Evolutionary conservation across 768 basidiomycete genomes (phyloP).

Genomic region (Inosperma sp.): DNA sequence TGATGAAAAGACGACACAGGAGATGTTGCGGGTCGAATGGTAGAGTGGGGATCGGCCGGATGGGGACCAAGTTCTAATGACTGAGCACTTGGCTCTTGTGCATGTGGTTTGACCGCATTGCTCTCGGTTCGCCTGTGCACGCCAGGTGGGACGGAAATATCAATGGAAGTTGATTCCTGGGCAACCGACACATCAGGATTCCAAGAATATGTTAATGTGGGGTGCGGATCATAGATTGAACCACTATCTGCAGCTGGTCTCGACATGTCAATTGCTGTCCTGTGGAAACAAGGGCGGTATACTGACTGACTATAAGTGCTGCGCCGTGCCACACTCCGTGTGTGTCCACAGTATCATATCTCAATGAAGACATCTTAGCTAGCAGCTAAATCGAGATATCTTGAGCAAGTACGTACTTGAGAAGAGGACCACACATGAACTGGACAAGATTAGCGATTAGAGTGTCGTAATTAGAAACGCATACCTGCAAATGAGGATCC

Average conservation of each 20-base stretch:
- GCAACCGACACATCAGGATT: conserved; percentile 40
- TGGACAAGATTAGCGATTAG: conserved; percentile 23
- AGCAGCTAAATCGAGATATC: neutral
- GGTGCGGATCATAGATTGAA: conserved; percentile 72
- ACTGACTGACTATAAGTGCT: conserved; percentile 83
- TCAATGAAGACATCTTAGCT: conserved; percentile 19
- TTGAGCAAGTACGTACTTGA: conserved; percentile 38
- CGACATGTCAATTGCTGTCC: conserved; percentile 3
- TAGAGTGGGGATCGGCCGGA: conserved; percentile 68
- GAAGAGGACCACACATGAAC: conserved; percentile 88
- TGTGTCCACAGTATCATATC: conserved; percentile 84
- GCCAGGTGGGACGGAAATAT: conserved; percentile 24
- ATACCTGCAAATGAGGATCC: conserved; percentile 71
- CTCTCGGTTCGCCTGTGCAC: conserved; percentile 8
- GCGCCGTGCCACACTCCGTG: conserved; percentile 83
- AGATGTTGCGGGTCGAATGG: conserved; percentile 27
- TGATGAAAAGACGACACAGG: conserved; percentile 14
- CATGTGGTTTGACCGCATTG: neutral
- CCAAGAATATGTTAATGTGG: conserved; percentile 67
- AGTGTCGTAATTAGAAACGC: conserved; percentile 10
- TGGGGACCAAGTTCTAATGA: conserved; percentile 63
- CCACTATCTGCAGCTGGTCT: conserved; percentile 67
- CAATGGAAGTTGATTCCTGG: neutral
- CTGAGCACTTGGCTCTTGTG: conserved; percentile 8
- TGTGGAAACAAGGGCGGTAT: neutral